These are phyloP conservation scores for Hypoxylon sp. DNA, from an alignment of 2,329 filamentous ascomycete species.

Conservation along the genomic window DNA sequence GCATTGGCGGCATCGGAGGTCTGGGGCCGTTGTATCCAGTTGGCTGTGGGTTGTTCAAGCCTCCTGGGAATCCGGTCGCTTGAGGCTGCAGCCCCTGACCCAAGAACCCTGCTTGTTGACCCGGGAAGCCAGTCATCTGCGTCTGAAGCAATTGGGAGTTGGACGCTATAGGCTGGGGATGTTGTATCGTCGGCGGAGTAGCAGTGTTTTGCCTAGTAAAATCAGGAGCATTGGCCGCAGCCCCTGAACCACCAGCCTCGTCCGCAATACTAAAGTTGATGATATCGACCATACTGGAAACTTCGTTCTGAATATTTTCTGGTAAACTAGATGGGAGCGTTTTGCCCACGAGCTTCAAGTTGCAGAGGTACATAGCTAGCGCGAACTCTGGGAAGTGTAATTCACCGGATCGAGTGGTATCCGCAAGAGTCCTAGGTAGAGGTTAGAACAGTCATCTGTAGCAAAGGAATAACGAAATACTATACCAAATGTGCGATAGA, in stretches of 20 bases:
- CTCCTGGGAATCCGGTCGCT: slow-evolving; percentile 76
- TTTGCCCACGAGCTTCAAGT: slow-evolving; percentile 90
- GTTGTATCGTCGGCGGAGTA: slow-evolving; percentile 71
- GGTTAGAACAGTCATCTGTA: slow-evolving; percentile 45
- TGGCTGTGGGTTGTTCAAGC: slow-evolving; percentile 77
- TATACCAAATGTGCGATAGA: slow-evolving; percentile 92
- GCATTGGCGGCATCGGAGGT: slow-evolving; percentile 88
- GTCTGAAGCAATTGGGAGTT: slow-evolving; percentile 75
- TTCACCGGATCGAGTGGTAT: slow-evolving; percentile 96
- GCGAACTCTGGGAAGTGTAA: slow-evolving; percentile 98
- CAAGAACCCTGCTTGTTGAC: slow-evolving; percentile 69
- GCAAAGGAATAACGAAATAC: slow-evolving; percentile 17
- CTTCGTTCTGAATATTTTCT: slow-evolving; percentile 92
- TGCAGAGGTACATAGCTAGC: slow-evolving; percentile 98
- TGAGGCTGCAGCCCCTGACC: slow-evolving; percentile 75
- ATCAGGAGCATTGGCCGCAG: slow-evolving; percentile 76
- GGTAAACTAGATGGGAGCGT: slow-evolving; percentile 81
- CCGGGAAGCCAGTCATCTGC: slow-evolving; percentile 78
- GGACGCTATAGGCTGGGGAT: slow-evolving; percentile 81
- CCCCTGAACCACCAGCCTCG: slow-evolving; percentile 69
- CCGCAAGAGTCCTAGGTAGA: slow-evolving; percentile 81
- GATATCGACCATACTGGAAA: slow-evolving; percentile 99
- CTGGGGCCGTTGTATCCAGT: slow-evolving; percentile 85
- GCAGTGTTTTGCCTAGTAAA: slow-evolving; percentile 72
- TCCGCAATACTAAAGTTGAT: slow-evolving; percentile 95